These are phyloP conservation scores for Laguncularia racemosa DNA, from an alignment of 345 rosid species.

Conservation along the genomic window DNA sequence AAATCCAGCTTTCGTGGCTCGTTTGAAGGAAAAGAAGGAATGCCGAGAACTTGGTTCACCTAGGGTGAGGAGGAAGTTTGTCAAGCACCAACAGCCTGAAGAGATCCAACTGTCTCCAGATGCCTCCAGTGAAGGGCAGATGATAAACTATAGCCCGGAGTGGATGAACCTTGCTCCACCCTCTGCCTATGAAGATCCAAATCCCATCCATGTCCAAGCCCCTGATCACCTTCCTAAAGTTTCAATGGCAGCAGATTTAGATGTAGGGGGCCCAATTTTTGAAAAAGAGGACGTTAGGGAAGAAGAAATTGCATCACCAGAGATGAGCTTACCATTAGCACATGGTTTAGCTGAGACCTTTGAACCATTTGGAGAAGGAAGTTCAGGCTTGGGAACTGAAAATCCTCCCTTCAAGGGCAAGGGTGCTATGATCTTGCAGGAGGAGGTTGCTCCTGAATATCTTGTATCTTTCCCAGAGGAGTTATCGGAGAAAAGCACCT, in stretches of 20 bases:
- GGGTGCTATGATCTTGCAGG: slow-evolving; percentile 25
- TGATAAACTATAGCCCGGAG: slow-evolving; percentile 41
- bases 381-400: slow-evolving; percentile 20
- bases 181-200: slow-evolving; percentile 13
- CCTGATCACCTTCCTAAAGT: slow-evolving; percentile 26
- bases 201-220: slow-evolving; percentile 17
- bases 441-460: slow-evolving; percentile 34
- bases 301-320: slow-evolving; percentile 7
- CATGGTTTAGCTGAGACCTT: slow-evolving; percentile 12
- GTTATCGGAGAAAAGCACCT: slow-evolving; percentile 19
- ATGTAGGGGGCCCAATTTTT: slow-evolving; percentile 20
- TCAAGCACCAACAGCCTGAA: slow-evolving; percentile 44
- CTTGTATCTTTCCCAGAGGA: slow-evolving; percentile 48
- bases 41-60: slow-evolving; percentile 30
- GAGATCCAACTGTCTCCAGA: slow-evolving; percentile 13
- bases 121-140: slow-evolving; percentile 30
- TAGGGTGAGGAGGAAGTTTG: slow-evolving; percentile 52
- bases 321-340: slow-evolving; percentile 7
- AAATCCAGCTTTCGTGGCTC: slow-evolving; percentile 47
- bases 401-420: slow-evolving; percentile 36
- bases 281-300: slow-evolving; percentile 19
- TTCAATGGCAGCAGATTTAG: slow-evolving; percentile 16
- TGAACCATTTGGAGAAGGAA: slow-evolving; percentile 23
- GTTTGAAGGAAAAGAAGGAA: slow-evolving; percentile 43
- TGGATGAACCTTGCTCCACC: slow-evolving; percentile 14